These are phyloP conservation scores for Nicotiana benthamiana DNA, from an alignment of 257 asterid species.

Conservation along the genomic window DNA sequence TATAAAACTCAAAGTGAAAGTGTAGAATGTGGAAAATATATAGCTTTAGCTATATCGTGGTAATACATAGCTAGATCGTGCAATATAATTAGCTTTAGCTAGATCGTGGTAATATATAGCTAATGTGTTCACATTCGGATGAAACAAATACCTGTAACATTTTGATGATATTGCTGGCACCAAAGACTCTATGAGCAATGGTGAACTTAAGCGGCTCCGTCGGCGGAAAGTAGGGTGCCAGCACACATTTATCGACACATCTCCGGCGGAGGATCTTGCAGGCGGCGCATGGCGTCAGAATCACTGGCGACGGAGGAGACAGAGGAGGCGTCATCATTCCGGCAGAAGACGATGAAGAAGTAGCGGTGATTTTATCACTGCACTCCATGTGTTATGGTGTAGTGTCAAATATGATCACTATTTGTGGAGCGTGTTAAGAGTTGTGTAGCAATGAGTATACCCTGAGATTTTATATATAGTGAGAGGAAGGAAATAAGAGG, in stretches of 20 bases:
- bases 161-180: slow-evolving; percentile 37
- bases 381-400: not conserved
- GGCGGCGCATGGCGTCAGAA: slow-evolving; percentile 33
- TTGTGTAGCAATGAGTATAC: not conserved
- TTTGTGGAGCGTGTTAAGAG: not conserved
- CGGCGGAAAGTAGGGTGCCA: slow-evolving; percentile 35
- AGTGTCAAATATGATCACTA: not conserved
- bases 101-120: not conserved
- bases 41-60: not conserved
- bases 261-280: slow-evolving; percentile 33
- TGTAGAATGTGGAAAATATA: no score
- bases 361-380: not conserved
- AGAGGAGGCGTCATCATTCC: not conserved
- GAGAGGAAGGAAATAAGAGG: not conserved
- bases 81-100: not conserved
- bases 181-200: slow-evolving; percentile 30
- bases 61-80: not conserved
- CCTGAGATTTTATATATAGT: not conserved
- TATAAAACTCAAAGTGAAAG: no score
- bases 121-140: not conserved
- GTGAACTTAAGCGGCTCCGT: slow-evolving; percentile 32
- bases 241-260: slow-evolving; percentile 26
- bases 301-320: slow-evolving; percentile 5
- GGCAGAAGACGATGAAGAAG: not conserved
- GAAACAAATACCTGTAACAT: slow-evolving; percentile 19